Evolutionary conservation across 257 asterid genomes (phyloP).

Genomic region (Capsicum pubescens): DNA sequence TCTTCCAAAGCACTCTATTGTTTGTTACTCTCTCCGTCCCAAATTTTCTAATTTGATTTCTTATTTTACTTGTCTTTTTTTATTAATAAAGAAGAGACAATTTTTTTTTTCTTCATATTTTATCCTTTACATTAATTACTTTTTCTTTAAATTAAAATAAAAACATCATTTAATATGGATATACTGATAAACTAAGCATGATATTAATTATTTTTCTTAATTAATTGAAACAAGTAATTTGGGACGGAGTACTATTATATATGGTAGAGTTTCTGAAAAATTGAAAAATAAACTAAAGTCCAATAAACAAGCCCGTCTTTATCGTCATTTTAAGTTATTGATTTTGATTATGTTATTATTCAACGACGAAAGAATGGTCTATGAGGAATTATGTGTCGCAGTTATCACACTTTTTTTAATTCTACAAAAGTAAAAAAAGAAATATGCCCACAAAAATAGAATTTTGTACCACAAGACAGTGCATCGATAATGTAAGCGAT

Average conservation of each 20-base stretch:
- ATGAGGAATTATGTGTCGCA: neutral
- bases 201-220: no score
- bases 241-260: no score
- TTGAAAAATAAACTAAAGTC: neutral
- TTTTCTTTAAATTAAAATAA: no score
- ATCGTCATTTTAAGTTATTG: neutral
- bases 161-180: no score
- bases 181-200: no score
- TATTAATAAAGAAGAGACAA: no score
- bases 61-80: no score
- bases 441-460: neutral
- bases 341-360: neutral
- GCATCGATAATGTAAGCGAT: no score
- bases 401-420: neutral
- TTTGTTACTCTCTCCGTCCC: neutral
- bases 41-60: no score
- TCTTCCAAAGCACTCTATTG: neutral
- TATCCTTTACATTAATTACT: no score
- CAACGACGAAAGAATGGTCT: slow-evolving; percentile 6
- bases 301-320: neutral
- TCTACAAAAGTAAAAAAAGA: neutral
- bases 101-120: no score
- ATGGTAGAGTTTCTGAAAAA: neutral
- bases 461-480: neutral
- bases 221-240: no score